A percentile compares a stretch with the other conserved stretches of the same genome.
Conservation (phyloP, 208 protist genomes). For the Trichomonas vaginalis region DNA sequence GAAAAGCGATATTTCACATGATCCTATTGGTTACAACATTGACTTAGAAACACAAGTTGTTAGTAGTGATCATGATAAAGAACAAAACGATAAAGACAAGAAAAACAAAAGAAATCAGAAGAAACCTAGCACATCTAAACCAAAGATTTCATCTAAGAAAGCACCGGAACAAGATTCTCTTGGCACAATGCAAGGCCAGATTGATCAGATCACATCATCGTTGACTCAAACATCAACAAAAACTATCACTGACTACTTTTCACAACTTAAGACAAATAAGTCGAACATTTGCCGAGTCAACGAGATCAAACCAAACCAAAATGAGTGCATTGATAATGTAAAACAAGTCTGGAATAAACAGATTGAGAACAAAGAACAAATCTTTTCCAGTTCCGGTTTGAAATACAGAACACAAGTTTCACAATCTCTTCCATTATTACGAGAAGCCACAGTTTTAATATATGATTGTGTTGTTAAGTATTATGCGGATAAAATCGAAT, state of each 20-base stretch:
- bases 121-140: background rate
- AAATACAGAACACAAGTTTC: background rate
- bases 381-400: background rate
- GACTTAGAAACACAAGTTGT: background rate
- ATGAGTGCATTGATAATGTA: background rate
- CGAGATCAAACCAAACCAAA: background rate
- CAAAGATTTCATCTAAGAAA: background rate
- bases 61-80: background rate
- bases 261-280: background rate
- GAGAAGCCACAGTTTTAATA: background rate
- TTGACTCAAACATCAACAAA: background rate
- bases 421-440: background rate
- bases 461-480: background rate
- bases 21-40: background rate
- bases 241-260: background rate
- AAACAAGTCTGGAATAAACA: background rate
- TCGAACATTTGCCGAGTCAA: background rate
- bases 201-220: background rate
- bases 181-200: background rate
- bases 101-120: background rate
- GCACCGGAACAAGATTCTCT: background rate
- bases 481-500: background rate
- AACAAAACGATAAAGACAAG: background rate
- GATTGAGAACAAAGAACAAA: background rate
- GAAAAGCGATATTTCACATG: background rate